Conservation (phyloP, 768 basidiomycete species). For the Hortiboletus campestris region DNA sequence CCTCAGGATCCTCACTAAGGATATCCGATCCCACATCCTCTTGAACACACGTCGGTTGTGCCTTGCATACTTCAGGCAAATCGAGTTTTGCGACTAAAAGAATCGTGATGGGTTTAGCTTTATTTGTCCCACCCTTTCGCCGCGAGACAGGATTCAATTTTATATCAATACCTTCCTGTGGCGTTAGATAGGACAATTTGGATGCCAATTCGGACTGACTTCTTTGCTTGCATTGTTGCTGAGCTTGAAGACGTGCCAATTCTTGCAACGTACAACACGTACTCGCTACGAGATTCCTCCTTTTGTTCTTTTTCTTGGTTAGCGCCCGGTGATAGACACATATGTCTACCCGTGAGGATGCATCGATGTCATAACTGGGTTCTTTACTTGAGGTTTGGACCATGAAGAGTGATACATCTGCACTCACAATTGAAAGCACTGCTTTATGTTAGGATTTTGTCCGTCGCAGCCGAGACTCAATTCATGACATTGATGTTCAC, state of each 20-base stretch:
- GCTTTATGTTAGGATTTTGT: slow-evolving; percentile 65
- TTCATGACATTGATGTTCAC: slow-evolving; percentile 52
- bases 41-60: background rate
- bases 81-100: slow-evolving; percentile 23
- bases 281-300: slow-evolving; percentile 52
- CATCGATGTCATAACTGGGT: slow-evolving; percentile 40
- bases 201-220: slow-evolving; percentile 36
- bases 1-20: slow-evolving; percentile 4
- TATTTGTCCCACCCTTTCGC: slow-evolving; percentile 7
- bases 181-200: slow-evolving; percentile 4
- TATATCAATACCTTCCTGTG: slow-evolving; percentile 41
- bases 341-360: slow-evolving; percentile 47
- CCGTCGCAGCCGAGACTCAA: slow-evolving; percentile 63
- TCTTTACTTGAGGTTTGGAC: background rate
- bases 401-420: background rate
- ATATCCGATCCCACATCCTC: background rate
- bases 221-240: slow-evolving; percentile 33
- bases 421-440: slow-evolving; percentile 52
- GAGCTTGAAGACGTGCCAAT: slow-evolving; percentile 47
- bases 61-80: background rate
- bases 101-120: slow-evolving; percentile 6
- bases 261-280: slow-evolving; percentile 52
- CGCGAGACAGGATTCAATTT: slow-evolving; percentile 37
- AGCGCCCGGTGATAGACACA: slow-evolving; percentile 56
- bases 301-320: slow-evolving; percentile 63